Base-by-base conservation (phyloP, 2,329 filamentous ascomycete species). In the Dothiorella sarmentorum region DNA sequence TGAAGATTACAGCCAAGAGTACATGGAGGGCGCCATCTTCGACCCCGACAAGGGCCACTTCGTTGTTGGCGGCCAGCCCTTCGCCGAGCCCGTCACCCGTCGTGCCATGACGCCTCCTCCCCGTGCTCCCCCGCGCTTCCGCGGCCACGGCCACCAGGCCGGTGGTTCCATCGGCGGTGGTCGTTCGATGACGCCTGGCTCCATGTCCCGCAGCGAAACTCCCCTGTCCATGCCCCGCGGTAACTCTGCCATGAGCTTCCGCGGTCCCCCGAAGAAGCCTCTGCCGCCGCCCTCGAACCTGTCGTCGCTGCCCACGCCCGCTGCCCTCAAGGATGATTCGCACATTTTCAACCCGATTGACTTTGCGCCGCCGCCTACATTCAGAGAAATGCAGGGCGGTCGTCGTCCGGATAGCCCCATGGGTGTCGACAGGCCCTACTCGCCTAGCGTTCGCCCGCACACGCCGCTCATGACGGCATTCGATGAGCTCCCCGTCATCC, bases 21-120 rank as follows among this genome's bases (percentile, higher is more conserved):
- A 88, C 69, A 78, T 86, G 45, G 84, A 81, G n/a, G 82, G 84
- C 22, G 69, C 76, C 62, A 64, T 79, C 57, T 77, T 77, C 68
- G 76, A 78, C 63, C 83, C 87, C 7, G 81, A 85, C 10, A 82
- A 80, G 31, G 81, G 86, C 58, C 73, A 75, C 18, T 93, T 91
- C 67, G 84, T 91, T 59, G 74, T 77, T 20, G 71, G 74, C 10
- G 70, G 70, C 40, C 75, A 76, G 59, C 85, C 92, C 2, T 97
- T 89, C 66, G 89, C 92, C 10, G 85, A 97, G 73, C 91, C 90
- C 10, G 83, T 96, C 15, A 87, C 85, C 63, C 89, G 93, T 66
- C 89, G 93, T 68, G 93, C 93, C 55, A 97, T 97, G 93, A 97
- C 93, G 18, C 93, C 93, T 55, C 93, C 93, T 17, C 92, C 93